Base-by-base conservation (phyloP, 2,329 filamentous ascomycete species). In the Chrysoporthe cubensis region DNA sequence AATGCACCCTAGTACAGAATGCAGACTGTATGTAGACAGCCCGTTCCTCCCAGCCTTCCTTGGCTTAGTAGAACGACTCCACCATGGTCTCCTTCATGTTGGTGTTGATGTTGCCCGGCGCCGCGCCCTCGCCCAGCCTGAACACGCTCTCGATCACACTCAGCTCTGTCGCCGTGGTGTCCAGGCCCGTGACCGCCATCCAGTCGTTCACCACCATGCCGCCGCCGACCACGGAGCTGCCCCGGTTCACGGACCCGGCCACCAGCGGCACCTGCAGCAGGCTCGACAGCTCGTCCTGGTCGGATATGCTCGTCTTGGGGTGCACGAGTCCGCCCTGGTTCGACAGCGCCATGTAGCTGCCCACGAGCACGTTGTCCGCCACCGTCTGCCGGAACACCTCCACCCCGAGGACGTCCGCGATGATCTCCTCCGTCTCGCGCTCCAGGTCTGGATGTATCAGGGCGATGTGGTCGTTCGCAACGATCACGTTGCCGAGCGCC, bases 151-250 rank as follows among this genome's bases (percentile, higher is more conserved):
- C 96, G 67, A 99, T 88, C 68, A 99, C 96, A 77, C 93, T 97
- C 75, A 99, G 84, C 83, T 99, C 96, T 1, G 96, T 98, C n/a
- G 95, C 94, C 26, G 94, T 97, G 58, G 95, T 97, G 79, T 97
- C 94, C 71, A 97, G 85, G 34, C 94, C 94, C 6, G 94, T 97
- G 42, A 97, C 93, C 42, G 95, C 94, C 81, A 97, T 88, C 94
- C 95, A 97, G 85, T 98, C 95, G 78, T 97, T 97, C 71, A 97
- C 94, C 5, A 97, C 94, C 92, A 97, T 96, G 56, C 94, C 94
- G 1, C 95, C 96, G 67, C 96, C 96, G n/a, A 99, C 94, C 42
- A 99, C 94, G 69, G 93, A 90, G 77, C 90, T 94, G 70, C 96
- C 96, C 71, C 96, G 88, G 83, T 99, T 99, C 71, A 99, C 91